Evolutionary conservation across 306 rosid genomes (phyloP).

Genomic region (Neltuma alba): DNA sequence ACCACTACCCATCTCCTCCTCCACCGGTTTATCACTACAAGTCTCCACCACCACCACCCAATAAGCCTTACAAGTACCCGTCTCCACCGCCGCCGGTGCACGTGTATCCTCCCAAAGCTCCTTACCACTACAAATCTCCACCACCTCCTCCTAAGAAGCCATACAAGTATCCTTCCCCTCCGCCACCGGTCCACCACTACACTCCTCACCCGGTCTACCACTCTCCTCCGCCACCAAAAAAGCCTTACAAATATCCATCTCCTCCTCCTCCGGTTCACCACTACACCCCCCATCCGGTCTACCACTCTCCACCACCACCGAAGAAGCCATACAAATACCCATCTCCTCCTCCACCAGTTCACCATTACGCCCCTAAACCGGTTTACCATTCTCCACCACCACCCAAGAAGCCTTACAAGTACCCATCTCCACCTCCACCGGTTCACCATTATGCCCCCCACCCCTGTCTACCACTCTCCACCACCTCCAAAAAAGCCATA

Average conservation of each 20-base stretch:
- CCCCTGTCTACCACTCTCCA: background rate
- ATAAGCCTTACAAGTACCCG: conserved; percentile 16
- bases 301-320: conserved; percentile 33
- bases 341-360: background rate
- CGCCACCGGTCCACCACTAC: background rate
- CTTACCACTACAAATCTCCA: background rate
- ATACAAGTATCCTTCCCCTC: background rate
- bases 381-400: conserved; percentile 23
- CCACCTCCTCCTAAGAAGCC: conserved; percentile 5
- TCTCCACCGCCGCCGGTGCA: conserved; percentile 41
- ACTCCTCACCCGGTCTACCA: background rate
- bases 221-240: background rate
- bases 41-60: conserved; percentile 13
- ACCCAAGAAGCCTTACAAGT: background rate
- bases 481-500: conserved; percentile 7
- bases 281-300: background rate
- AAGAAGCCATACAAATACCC: too few relatives aligned
- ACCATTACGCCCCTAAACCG: background rate
- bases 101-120: background rate
- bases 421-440: conserved; percentile 13
- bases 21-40: background rate
- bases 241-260: conserved; percentile 28
- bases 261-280: conserved; percentile 32
- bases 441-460: too few relatives aligned
- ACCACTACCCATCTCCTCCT: conserved; percentile 12